Evolutionary conservation across 306 rosid genomes (phyloP), one percentile per base, ranked within the genome.

Genomic region (Glycine soja): DNA sequence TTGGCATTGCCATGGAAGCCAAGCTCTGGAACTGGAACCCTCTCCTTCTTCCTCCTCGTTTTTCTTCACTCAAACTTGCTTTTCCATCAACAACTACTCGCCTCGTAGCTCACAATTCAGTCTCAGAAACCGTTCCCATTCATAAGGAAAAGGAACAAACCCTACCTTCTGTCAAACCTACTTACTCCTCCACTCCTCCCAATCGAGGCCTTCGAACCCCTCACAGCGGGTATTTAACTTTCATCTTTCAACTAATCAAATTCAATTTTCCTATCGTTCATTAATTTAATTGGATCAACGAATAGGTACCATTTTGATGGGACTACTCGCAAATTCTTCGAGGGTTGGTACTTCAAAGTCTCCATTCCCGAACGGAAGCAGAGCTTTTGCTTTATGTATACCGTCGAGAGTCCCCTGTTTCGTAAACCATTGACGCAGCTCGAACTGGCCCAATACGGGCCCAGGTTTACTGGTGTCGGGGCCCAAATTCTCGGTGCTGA

Each of bases 301-400:
- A 46, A 11, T 47, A 92, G 98, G 89, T 93, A 90, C 75, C 98
- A 95, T 80, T 93, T 93, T 59, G 99, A 95, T 84, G 99, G 99
- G 69, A 89, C 75, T 43, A 5, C 82, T 2, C 82, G 99, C 32
- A 93, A 81, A 65, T 95, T 95, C 87, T 95, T 95, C 53, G 98
- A 95, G 89, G 99, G 99, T 14, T 95, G 99, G 99, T 95, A 95
- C 89, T 95, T 95, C 89, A 95, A 93, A 90, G 87, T 95, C 8
- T 84, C 97, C 30, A 95, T 95, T 68, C 99, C 97, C 1, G 90
- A 91, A 62, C 82, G 81, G 72, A 82, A 89, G 80, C 97, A 95
- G 86, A 93, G 89, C 70, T 93, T 95, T 79, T 95, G 99, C 89
- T 93, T 91, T 56, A 95, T 95, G 93, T 95, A 91, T 61, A 80